phyloP scores from a whole-genome alignment of 306 rosid species.

The Cicer pinnatifidum region DNA sequence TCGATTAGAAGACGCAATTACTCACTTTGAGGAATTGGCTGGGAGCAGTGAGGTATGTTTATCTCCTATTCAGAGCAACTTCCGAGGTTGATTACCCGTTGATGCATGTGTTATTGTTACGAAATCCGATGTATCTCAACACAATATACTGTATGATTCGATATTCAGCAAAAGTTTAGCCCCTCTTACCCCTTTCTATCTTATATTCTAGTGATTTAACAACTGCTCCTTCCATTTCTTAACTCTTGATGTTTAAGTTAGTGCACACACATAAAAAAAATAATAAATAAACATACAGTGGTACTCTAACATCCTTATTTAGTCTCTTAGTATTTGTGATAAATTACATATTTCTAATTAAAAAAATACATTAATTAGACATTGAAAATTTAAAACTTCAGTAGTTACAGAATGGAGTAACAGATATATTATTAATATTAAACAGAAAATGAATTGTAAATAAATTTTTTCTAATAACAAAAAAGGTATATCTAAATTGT shows the following conservation, averaged over 20 bases:
- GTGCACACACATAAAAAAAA: no score
- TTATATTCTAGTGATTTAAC: background rate
- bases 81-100: constrained; percentile 31
- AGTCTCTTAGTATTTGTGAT: background rate
- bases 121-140: constrained; percentile 21
- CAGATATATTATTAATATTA: no score
- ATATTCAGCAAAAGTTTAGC: constrained; percentile 10
- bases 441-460: no score
- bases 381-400: background rate
- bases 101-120: constrained; percentile 14
- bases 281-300: background rate
- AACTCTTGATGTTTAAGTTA: background rate
- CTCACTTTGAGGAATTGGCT: constrained; percentile 65
- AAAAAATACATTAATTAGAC: background rate
- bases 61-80: constrained; percentile 34
- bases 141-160: background rate
- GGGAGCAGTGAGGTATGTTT: constrained; percentile 47
- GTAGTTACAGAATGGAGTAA: background rate
- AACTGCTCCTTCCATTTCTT: background rate
- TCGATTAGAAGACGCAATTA: constrained; percentile 68
- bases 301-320: background rate
- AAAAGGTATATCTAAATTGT: no score
- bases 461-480: no score
- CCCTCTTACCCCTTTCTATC: background rate
- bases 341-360: background rate